phyloP scores from a whole-genome alignment of 495 filamentous ascomycete genomes.

The Lophiostoma macrostomum region DNA sequence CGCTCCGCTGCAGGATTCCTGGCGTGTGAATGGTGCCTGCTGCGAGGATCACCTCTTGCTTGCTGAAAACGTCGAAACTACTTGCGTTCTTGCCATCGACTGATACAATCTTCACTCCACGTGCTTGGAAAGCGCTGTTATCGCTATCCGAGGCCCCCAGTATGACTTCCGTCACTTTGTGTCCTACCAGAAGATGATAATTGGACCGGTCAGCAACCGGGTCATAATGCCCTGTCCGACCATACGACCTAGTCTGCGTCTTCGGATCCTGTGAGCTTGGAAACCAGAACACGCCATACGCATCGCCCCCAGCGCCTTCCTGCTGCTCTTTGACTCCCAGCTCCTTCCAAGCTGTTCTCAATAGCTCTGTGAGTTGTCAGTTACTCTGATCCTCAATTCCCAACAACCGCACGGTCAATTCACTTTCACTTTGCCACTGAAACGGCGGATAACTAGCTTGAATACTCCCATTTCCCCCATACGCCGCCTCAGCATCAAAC shows the following conservation, averaged over 20 bases:
- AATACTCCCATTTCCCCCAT: constrained; percentile 13
- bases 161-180: constrained; percentile 14
- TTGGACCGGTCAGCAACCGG: constrained; percentile 6
- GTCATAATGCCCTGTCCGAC: constrained; percentile 13
- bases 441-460: constrained; percentile 15
- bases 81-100: constrained; percentile 1
- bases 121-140: not conserved
- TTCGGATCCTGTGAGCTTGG: constrained; percentile 16
- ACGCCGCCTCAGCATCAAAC: constrained; percentile 11
- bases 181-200: constrained; percentile 18
- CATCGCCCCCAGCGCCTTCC: constrained; percentile 13
- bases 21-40: constrained; percentile 24
- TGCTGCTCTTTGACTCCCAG: constrained; percentile 4
- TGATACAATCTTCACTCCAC: constrained; percentile 5
- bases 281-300: constrained; percentile 11
- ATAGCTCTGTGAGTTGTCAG: not conserved
- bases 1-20: constrained; percentile 19
- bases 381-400: too few relatives aligned
- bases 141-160: not conserved
- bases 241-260: constrained; percentile 15
- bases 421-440: constrained; percentile 18
- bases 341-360: constrained; percentile 8
- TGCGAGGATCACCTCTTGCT: constrained; percentile 19
- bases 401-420: not conserved
- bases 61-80: not conserved